Conservation (phyloP, 1,284 basidiomycete genomes). For the Melampsora americana region DNA sequence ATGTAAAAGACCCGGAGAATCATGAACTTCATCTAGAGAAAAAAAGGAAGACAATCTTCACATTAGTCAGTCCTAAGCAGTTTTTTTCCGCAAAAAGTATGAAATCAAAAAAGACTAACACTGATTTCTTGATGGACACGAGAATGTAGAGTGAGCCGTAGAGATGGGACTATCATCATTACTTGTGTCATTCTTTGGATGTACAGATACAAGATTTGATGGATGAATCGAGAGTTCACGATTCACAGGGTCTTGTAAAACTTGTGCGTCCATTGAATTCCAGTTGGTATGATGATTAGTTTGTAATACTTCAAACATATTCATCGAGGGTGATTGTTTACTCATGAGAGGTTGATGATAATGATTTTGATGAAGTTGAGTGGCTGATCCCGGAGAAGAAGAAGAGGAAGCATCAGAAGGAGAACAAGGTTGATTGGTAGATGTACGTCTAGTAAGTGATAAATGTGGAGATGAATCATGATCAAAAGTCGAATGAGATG, state of each 20-base stretch:
- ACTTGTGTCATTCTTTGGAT: background rate
- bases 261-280: slow-evolving; percentile 10
- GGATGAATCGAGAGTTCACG: background rate
- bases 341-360: background rate
- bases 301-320: slow-evolving; percentile 6
- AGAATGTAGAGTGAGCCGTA: slow-evolving; percentile 22
- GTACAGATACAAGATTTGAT: background rate
- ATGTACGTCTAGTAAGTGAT: slow-evolving; percentile 13
- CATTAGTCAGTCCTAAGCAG: background rate
- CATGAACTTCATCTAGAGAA: background rate
- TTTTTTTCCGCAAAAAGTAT: too few relatives aligned
- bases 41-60: background rate
- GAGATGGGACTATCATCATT: slow-evolving; percentile 30
- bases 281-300: slow-evolving; percentile 1
- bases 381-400: background rate
- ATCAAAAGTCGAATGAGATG: slow-evolving; percentile 30
- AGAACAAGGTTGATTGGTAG: background rate
- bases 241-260: background rate
- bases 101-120: background rate
- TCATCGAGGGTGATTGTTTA: slow-evolving; percentile 4
- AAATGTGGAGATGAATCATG: slow-evolving; percentile 14
- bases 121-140: slow-evolving; percentile 1
- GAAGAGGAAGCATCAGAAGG: background rate
- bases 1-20: background rate
- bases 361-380: background rate